Base-by-base conservation (phyloP, 805 yeast species). In the Metschnikowia kofuensis region DNA sequence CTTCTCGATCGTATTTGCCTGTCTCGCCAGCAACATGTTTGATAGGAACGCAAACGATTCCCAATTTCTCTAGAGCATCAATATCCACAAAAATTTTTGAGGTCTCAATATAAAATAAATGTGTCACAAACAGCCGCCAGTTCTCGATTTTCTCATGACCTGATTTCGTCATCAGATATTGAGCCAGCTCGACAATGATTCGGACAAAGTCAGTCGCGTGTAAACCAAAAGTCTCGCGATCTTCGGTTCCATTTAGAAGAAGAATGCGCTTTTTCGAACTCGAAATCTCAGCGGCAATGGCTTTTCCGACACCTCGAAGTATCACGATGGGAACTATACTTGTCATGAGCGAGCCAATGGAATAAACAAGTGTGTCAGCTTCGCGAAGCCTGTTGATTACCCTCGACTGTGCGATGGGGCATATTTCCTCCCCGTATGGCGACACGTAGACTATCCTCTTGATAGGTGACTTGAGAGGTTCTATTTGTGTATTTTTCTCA, bases 281-380 rank as follows among this genome's bases (percentile, higher is more conserved):
- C 10, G 55, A 55, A 10, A 27, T 26, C 6, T 36, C 29, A 14
- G 44, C 44, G 12, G 66, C 67, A 27, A 87, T 78, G 0, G 89
- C 83, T 34, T 76, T 76, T 0, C 91, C 91, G 7, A 87, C 75
- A 2, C 95, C 96, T 44, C 80, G 80, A 3, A 89, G 69, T 8
- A 89, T 77, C 7, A 89, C 67, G 0, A 89, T 83, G 0, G 98
- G 97, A 2, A 89, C 68, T 7, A 87, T 81, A 44, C 96, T 87
- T 0, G 98, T 91, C 85, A 87, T 87, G 35, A 91, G 70, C 1
- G 96, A 87, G 1, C 98, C 97, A 47, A 91, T 87, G 0, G 96
- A 87, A 61, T 83, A 88, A 0, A 91, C 70, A 0, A 90, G 68
- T 12, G 79, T 71, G 35, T 83, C 78, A 0, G 88, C 70, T 4